Evolutionary conservation across 495 filamentous ascomycete species (phyloP).

Genomic region (Trichoderma reesei): DNA sequence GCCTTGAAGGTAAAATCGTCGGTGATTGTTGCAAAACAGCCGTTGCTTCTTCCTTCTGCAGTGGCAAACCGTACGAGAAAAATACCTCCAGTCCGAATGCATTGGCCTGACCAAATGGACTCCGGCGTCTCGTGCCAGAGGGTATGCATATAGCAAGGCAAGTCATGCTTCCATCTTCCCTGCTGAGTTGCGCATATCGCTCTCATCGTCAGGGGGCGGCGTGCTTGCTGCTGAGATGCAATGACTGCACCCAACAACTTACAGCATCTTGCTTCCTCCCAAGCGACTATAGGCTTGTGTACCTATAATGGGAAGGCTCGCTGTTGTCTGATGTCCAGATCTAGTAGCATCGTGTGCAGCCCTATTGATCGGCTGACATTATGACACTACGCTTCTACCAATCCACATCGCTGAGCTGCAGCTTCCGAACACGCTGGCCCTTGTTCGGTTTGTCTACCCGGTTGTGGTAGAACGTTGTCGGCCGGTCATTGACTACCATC

Average conservation of each 20-base stretch:
- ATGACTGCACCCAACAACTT: neutral
- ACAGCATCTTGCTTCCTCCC: neutral
- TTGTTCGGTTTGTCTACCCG: slow-evolving; percentile 58
- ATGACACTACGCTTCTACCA: slow-evolving; percentile 52
- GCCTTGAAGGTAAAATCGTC: no score
- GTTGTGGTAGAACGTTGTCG: slow-evolving; percentile 34
- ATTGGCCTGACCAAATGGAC: no score
- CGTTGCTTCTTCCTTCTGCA: no score
- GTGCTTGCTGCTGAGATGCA: no score
- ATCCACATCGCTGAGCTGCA: slow-evolving; percentile 94
- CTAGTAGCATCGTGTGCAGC: neutral
- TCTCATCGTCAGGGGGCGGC: no score
- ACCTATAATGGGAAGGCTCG: neutral
- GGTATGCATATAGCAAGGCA: no score
- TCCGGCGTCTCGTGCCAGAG: no score
- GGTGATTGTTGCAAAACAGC: no score
- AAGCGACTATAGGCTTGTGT: neutral
- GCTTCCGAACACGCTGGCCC: slow-evolving; percentile 75
- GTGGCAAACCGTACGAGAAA: no score
- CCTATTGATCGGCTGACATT: neutral
- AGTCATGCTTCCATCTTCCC: no score
- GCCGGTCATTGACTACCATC: slow-evolving; percentile 43
- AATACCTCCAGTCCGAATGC: no score
- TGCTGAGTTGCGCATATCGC: no score
- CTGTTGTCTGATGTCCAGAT: neutral